Evolutionary conservation across 2,329 filamentous ascomycete species (phyloP).

Genomic region (Diaporthe humulicola): DNA sequence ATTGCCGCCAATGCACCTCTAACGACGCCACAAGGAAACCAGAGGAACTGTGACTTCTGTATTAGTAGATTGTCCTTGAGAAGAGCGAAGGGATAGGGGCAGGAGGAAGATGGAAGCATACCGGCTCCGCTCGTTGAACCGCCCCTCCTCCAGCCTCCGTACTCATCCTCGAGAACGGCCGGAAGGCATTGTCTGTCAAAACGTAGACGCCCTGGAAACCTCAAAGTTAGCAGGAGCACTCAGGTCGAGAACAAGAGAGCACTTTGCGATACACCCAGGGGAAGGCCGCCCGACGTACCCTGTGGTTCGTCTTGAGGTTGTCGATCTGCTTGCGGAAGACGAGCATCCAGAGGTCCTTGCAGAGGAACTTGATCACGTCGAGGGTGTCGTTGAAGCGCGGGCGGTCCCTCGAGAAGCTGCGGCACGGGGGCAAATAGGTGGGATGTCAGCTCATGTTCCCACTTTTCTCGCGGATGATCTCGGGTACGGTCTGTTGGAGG

Average conservation of each 20-base stretch:
- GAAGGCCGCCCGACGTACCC: conserved; percentile 61
- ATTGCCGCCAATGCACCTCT: conserved; percentile 92
- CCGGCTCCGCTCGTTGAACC: conserved; percentile 81
- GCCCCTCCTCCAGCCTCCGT: conserved; percentile 82
- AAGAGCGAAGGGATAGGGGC: conserved; percentile 7
- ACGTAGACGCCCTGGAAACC: conserved; percentile 86
- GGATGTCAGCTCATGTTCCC: conserved; percentile 37
- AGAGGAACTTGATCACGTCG: conserved; percentile 97
- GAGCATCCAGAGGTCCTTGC: conserved; percentile 97
- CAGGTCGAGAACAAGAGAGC: neutral
- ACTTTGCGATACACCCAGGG: conserved; percentile 42
- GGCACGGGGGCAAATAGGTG: neutral
- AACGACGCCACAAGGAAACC: conserved; percentile 95
- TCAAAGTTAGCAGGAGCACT: conserved; percentile 36
- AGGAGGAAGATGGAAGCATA: conserved; percentile 59
- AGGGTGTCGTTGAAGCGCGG: conserved; percentile 92
- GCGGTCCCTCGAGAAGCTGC: conserved; percentile 83
- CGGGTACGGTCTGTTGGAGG: conserved; percentile 25
- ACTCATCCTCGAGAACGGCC: conserved; percentile 90
- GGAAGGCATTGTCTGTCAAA: conserved; percentile 91
- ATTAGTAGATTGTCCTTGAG: conserved; percentile 5
- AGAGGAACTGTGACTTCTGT: conserved; percentile 76
- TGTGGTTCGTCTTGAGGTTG: conserved; percentile 97
- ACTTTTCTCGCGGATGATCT: conserved; percentile 34
- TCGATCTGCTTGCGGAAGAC: conserved; percentile 98